Base-by-base conservation (phyloP, 192 early-diverging fungal species). In the Rhizophagus prolifer region DNA sequence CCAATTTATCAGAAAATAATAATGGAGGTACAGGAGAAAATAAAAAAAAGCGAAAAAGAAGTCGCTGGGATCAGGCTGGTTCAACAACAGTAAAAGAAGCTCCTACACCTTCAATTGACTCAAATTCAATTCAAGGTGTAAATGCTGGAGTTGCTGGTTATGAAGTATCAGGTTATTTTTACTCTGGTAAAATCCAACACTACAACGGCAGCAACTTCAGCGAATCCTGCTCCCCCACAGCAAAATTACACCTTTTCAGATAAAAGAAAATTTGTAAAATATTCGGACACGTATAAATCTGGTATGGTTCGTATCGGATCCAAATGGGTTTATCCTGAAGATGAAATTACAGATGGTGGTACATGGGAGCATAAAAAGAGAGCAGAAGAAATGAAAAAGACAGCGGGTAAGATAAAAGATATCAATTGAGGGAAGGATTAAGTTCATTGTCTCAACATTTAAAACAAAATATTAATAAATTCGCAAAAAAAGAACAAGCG, bases 271-370 rank as follows among this genome's bases (percentile, higher is more conserved):
- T 79, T 74, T 66, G 38, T 65, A 36, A 79, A 79, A 64, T 79
- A 72, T 64, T 79, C 78, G 12, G 78, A 79, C 65, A 79, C 70
- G 7, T 79, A 79, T 47, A 79, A 79, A 66, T 62, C 78, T 19
- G 78, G 78, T 23, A 79, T 79, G 78, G 50, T 79, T 28, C 70
- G 71, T 19, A 72, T 79, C 14, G 78, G 78, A 6, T 73, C 70
- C 25, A 79, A 79, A 66, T 79, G 78, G 78, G 78, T 79, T 28
- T 79, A 79, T 73, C 78, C 78, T n/a, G 78, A 79, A 65, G 78
- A 79, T 65, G 78, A 79, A 68, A 79, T 79, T 59, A 79, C 61
- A 30, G 78, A 79, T 30, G 78, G 78, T 58, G 78, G 78, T 46
- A 79, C 78, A 21, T 79, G 78, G 78, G 78, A 79, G 46, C 78